Percentiles rank a stretch among this genome's conserved stretches.
phyloP scores from a whole-genome alignment of 495 filamentous ascomycete species.

The Penicillium simplicissimum region DNA sequence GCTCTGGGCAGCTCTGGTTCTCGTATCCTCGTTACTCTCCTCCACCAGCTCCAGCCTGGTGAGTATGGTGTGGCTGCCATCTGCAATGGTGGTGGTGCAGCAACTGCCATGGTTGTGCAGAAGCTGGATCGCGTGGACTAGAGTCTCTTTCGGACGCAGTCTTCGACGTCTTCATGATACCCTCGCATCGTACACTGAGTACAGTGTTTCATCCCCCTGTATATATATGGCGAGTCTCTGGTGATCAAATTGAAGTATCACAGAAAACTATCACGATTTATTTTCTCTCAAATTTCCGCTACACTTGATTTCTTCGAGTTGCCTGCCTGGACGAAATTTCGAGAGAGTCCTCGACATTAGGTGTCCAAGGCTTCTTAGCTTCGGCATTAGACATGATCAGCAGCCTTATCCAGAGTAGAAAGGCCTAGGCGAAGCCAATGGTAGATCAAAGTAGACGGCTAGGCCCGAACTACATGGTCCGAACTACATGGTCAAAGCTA shows the following conservation, averaged over 20 bases:
- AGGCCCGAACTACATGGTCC: no score
- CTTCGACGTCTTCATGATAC: conserved; percentile 23
- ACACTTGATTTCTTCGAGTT: background rate
- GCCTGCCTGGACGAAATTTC: background rate
- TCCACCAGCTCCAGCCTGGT: conserved; percentile 86
- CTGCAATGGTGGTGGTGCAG: conserved; percentile 93
- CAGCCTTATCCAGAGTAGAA: background rate
- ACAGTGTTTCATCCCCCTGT: background rate
- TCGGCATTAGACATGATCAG: background rate
- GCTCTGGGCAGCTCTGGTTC: conserved; percentile 93
- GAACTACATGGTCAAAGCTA: no score
- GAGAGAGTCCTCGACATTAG: background rate
- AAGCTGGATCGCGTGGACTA: conserved; percentile 67
- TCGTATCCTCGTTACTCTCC: conserved; percentile 82
- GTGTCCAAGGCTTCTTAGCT: background rate
- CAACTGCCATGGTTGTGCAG: conserved; percentile 90
- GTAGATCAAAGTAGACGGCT: background rate
- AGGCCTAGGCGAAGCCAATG: background rate
- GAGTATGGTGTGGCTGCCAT: conserved; percentile 96
- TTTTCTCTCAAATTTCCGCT: background rate
- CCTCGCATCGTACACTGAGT: conserved; percentile 9
- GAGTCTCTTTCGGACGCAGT: background rate
- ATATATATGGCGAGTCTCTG: conserved; percentile 7
- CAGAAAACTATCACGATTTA: background rate
- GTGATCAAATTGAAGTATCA: conserved; percentile 2